Evolutionary conservation across 306 rosid species (phyloP), one percentile per base, ranked within the genome.

Genomic region (Purshia tridentata): DNA sequence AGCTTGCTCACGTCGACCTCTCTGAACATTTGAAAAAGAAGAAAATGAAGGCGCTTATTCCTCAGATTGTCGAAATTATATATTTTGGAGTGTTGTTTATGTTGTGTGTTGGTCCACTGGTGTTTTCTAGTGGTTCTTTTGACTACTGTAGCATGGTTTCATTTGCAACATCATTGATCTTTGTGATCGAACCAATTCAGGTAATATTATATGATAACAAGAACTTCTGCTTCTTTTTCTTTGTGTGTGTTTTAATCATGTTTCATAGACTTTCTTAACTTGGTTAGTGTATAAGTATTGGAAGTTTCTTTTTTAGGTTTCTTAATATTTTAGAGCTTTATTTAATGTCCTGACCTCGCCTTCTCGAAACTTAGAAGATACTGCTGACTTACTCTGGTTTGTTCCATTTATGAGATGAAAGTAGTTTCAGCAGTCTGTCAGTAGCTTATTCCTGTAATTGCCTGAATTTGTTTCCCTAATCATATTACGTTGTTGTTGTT

Each of bases 11-110:
- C 60, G 69, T 81, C 48, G 93, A 93, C 84, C 78, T 81, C 67
- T 84, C 61, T 69, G 85, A 77, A 67, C 84, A 40, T 68, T 79
- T 89, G 82, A 83, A 77, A 76, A 93, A 90, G 85, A 93, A 81
- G 83, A 93, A 83, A 80, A 89, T 93, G 97, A 93, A 90, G 75
- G 93, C 96, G 18, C 70, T 91, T 55, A 86, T 89, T 83, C 98
- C 98, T 72, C 98, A 86, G 87, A 81, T 89, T 29, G 61, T 81
- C 61, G 93, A 90, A 70, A 80, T 88, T 66, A 75, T 90, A 69
- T 93, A 89, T 74, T 84, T 88, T 19, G 93, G 91, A 59, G 73
- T 78, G 46, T 80, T 93, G 52, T 77, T 70, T 77, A 19, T 85
- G 44, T 70, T 93, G 73, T 87, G 84, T 16, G 81, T 79, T 74